Conservation (phyloP, 768 basidiomycete genomes). For the Russula lepida region DNA sequence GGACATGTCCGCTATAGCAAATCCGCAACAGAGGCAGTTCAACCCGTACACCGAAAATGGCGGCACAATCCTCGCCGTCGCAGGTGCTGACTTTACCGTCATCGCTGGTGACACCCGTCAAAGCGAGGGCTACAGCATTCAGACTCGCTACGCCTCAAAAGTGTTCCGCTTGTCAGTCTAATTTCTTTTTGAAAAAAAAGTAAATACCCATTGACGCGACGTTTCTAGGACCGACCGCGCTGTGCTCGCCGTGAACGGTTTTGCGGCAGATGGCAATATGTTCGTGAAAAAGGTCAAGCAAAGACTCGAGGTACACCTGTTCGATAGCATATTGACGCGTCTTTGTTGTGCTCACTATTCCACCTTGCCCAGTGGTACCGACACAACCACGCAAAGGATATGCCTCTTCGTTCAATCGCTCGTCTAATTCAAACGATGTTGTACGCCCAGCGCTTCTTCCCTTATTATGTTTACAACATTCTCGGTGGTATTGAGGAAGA, state of each 20-base stretch:
- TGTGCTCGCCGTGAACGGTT: conserved; percentile 92
- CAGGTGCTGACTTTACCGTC: conserved; percentile 87
- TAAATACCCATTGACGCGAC: conserved; percentile 2
- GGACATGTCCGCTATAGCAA: conserved; percentile 16
- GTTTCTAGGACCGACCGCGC: conserved; percentile 80
- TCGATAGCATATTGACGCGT: neutral
- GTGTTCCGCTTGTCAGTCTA: conserved; percentile 80
- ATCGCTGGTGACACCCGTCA: conserved; percentile 96
- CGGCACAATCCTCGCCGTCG: conserved; percentile 93
- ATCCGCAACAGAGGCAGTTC: conserved; percentile 54
- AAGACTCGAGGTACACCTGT: conserved; percentile 72
- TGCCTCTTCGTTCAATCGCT: conserved; percentile 96
- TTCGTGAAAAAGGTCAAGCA: conserved; percentile 96
- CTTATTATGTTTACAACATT: conserved; percentile 96
- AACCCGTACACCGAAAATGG: conserved; percentile 92
- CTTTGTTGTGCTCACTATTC: neutral
- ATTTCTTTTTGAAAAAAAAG: neutral
- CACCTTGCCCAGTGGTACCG: conserved; percentile 73
- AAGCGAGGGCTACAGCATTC: conserved; percentile 95
- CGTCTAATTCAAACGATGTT: conserved; percentile 98
- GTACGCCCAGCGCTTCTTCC: conserved; percentile 94
- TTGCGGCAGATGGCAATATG: conserved; percentile 95
- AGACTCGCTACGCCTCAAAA: conserved; percentile 94
- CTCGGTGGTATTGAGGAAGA: conserved; percentile 95
- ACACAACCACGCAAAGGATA: conserved; percentile 94